phyloP scores from a whole-genome alignment of 2,329 filamentous ascomycete species.

The Fusarium mexicanum region DNA sequence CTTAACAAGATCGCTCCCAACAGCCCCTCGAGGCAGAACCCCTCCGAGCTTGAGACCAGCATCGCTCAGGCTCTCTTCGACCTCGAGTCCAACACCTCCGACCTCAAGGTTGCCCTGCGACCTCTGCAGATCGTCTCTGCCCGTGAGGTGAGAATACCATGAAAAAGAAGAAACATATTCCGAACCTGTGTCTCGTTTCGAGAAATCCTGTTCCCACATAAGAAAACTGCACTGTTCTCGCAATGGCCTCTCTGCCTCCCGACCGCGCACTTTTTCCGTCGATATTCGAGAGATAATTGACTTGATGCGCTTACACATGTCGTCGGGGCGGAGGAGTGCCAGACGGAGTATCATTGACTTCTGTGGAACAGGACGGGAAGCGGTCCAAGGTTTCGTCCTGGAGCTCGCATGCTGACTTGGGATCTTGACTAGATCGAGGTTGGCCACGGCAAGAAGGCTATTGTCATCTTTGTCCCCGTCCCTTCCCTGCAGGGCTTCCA shows the following conservation, averaged over 20 bases:
- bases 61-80: conserved; percentile 98
- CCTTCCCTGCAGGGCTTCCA: conserved; percentile 98
- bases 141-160: conserved; percentile 87
- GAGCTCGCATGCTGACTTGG: conserved; percentile 81
- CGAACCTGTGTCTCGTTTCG: conserved; percentile 21
- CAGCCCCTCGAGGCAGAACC: conserved; percentile 95
- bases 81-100: conserved; percentile 98
- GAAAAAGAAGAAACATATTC: conserved; percentile 14
- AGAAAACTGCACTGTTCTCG: conserved; percentile 42
- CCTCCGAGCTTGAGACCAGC: conserved; percentile 96
- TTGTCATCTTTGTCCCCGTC: conserved; percentile 99
- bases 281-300: conserved; percentile 32
- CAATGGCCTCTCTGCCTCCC: conserved; percentile 47
- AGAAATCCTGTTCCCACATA: conserved; percentile 56
- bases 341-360: conserved; percentile 54
- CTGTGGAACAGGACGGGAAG: conserved; percentile 77
- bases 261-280: conserved; percentile 34
- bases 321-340: conserved; percentile 42
- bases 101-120: conserved; percentile 95
- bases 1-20: conserved; percentile 98
- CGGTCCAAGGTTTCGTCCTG: conserved; percentile 76
- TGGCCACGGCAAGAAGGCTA: conserved; percentile 99
- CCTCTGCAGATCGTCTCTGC: conserved; percentile 99
- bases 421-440: conserved; percentile 92
- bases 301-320: conserved; percentile 32